Percentiles rank a stretch among this genome's conserved stretches.
Evolutionary conservation across 192 early-diverging fungal genomes (phyloP).

Genomic region (Diversispora eburnea): DNA sequence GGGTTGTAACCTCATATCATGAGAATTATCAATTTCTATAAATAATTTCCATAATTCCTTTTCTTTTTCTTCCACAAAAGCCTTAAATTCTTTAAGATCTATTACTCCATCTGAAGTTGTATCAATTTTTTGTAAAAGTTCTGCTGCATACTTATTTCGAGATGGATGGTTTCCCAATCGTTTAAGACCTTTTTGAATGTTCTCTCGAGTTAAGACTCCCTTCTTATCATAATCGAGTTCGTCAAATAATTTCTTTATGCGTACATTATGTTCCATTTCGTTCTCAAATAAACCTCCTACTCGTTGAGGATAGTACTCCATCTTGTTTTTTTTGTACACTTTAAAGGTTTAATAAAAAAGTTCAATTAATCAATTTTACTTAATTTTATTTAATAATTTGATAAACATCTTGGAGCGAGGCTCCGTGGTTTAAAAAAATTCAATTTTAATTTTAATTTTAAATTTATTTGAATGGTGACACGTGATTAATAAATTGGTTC

Average conservation of each 20-base stretch:
- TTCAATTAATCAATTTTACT: too few relatives aligned
- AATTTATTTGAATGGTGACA: too few relatives aligned
- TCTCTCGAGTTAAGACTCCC: conserved; percentile 37
- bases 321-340: too few relatives aligned
- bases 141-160: conserved; percentile 43
- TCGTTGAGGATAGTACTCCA: too few relatives aligned
- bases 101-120: conserved; percentile 34
- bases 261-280: too few relatives aligned
- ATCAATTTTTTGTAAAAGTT: conserved; percentile 41
- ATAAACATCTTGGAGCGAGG: too few relatives aligned
- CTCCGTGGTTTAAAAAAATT: too few relatives aligned
- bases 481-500: too few relatives aligned
- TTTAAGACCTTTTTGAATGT: conserved; percentile 38
- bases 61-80: conserved; percentile 67
- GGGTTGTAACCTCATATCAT: conserved; percentile 52
- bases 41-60: conserved; percentile 61
- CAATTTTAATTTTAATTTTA: too few relatives aligned
- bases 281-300: too few relatives aligned
- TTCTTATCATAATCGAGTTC: conserved; percentile 32
- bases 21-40: conserved; percentile 57
- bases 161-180: conserved; percentile 41
- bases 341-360: too few relatives aligned
- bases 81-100: conserved; percentile 52
- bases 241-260: conserved; percentile 36
- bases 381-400: too few relatives aligned